These are phyloP conservation scores for Phytopythium oedochilum DNA, from an alignment of 352 stramenopile species.

Conservation along the genomic window DNA sequence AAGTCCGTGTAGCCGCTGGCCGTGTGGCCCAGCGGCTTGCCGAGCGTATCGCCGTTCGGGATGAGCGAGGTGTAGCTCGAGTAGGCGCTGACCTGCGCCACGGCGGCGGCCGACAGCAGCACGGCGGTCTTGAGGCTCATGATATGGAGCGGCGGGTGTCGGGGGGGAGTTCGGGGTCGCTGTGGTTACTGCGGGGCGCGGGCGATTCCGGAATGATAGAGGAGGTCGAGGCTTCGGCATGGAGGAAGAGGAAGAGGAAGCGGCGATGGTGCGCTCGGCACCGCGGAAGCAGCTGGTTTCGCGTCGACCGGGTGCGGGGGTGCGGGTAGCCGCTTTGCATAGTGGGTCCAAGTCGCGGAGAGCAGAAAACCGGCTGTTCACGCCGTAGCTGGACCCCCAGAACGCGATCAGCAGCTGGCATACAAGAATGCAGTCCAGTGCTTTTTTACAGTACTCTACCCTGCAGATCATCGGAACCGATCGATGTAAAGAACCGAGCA, in stretches of 20 bases:
- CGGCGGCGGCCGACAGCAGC: background rate
- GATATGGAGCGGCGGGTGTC: background rate
- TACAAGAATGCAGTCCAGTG: background rate
- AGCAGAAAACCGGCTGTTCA: background rate
- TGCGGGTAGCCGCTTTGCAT: background rate
- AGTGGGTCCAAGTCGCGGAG: background rate
- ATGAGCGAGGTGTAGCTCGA: conserved; percentile 29
- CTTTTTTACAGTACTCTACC: background rate
- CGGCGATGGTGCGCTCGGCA: background rate
- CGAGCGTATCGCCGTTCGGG: conserved; percentile 34
- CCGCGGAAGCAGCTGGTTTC: background rate
- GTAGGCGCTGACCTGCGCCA: background rate
- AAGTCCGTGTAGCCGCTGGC: conserved; percentile 29
- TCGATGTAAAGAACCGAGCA: background rate
- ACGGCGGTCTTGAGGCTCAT: conserved; percentile 1
- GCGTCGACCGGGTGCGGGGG: background rate
- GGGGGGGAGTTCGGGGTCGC: background rate
- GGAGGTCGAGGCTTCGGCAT: background rate
- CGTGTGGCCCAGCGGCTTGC: conserved; percentile 30
- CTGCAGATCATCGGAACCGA: background rate
- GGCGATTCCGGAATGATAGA: background rate
- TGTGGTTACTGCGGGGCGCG: background rate
- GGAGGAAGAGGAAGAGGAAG: background rate
- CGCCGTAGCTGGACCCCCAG: background rate
- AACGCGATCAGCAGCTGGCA: background rate